Evolutionary conservation across 2,329 filamentous ascomycete species (phyloP).

Genomic region (Ophiosphaerella korrae): DNA sequence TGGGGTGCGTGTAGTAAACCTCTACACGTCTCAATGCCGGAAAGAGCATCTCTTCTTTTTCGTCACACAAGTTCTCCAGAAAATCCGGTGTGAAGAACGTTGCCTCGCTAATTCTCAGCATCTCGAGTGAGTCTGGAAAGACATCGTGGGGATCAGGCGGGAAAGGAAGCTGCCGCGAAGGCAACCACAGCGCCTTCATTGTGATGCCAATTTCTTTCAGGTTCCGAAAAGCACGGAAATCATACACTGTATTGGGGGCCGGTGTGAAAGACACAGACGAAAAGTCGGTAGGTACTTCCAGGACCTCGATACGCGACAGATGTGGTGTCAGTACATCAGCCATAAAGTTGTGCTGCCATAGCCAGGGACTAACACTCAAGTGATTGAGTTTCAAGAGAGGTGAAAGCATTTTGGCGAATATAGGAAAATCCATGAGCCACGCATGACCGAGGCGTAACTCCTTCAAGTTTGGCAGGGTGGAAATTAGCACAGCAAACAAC

Average conservation of each 20-base stretch:
- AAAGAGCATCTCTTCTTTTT: slow-evolving; percentile 5
- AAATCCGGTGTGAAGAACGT: slow-evolving; percentile 4
- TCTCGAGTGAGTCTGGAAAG: slow-evolving; percentile 16
- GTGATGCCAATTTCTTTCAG: slow-evolving; percentile 16
- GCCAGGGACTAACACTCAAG: not conserved
- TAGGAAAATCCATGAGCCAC: slow-evolving; percentile 24
- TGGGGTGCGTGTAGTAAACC: slow-evolving; percentile 7
- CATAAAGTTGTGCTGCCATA: slow-evolving; percentile 7
- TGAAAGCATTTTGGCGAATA: slow-evolving; percentile 8
- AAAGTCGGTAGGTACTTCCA: slow-evolving; percentile 7
- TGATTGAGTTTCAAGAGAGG: not conserved
- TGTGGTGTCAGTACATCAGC: not conserved
- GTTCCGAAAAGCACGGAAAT: slow-evolving; percentile 11
- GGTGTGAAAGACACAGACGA: slow-evolving; percentile 1
- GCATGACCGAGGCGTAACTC: slow-evolving; percentile 12
- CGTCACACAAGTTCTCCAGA: slow-evolving; percentile 10
- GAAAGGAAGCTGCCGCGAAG: not conserved
- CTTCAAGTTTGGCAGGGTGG: slow-evolving; percentile 12
- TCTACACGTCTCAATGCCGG: slow-evolving; percentile 14
- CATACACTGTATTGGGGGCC: not conserved
- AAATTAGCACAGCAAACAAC: slow-evolving; percentile 13
- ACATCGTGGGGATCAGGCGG: slow-evolving; percentile 7
- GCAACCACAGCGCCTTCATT: slow-evolving; percentile 13
- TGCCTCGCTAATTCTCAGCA: slow-evolving; percentile 20
- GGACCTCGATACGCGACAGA: slow-evolving; percentile 8